Evolutionary conservation across 2,329 filamentous ascomycete genomes (phyloP).

Genomic region (Sporothrix protearum): DNA sequence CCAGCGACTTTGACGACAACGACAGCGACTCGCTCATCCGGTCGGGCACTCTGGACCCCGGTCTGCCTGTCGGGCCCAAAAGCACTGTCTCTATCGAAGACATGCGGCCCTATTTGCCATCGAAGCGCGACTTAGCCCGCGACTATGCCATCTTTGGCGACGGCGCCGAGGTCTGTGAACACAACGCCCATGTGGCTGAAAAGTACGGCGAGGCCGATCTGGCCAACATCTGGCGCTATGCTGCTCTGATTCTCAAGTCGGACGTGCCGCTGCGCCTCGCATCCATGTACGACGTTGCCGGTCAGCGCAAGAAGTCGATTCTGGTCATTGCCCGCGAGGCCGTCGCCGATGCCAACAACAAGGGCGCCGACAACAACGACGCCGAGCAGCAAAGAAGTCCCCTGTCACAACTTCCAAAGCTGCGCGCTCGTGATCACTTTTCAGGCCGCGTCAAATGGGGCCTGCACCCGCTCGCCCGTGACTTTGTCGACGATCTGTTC

Average conservation of each 20-base stretch:
- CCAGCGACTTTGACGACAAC: slow-evolving; percentile 15
- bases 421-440: slow-evolving; percentile 33
- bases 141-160: slow-evolving; percentile 83
- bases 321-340: slow-evolving; percentile 66
- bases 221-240: slow-evolving; percentile 78
- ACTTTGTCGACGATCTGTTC: slow-evolving; percentile 61
- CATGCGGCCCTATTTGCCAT: slow-evolving; percentile 67
- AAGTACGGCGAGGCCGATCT: slow-evolving; percentile 68
- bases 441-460: slow-evolving; percentile 66
- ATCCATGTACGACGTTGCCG: slow-evolving; percentile 35
- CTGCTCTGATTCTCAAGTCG: slow-evolving; percentile 71
- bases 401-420: neutral
- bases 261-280: slow-evolving; percentile 68
- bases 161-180: slow-evolving; percentile 72
- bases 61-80: slow-evolving; percentile 44
- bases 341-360: slow-evolving; percentile 42
- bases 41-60: slow-evolving; percentile 25
- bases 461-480: slow-evolving; percentile 58
- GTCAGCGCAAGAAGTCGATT: slow-evolving; percentile 55
- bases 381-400: neutral
- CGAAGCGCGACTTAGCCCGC: slow-evolving; percentile 70
- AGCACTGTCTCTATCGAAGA: slow-evolving; percentile 73
- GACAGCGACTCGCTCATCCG: slow-evolving; percentile 8
- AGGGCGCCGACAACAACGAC: neutral
- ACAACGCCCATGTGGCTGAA: slow-evolving; percentile 76